Base-by-base conservation (phyloP, 73 alveolate genomes). In the Blepharisma japonicum region DNA sequence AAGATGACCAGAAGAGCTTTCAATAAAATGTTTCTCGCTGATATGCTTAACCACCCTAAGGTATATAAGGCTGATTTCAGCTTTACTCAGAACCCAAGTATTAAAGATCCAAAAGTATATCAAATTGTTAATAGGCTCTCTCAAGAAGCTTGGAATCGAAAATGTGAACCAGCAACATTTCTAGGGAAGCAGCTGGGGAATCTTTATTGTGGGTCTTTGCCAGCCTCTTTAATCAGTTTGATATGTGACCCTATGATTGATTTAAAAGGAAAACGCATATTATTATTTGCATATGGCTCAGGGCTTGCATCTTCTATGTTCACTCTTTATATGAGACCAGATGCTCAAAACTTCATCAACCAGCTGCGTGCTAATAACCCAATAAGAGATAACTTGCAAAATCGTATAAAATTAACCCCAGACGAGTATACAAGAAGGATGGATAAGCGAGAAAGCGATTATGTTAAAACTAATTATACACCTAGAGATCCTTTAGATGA, bases 281-380 rank as follows among this genome's bases (percentile, higher is more conserved):
- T 89, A 83, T 84, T 96, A 96, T 96, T 96, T 77, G 90, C 98
- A 46, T 96, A 96, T 87, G 99, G 99, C 55, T 94, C 99, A 71
- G 99, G 99, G 6, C 88, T 95, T 55, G 99, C 99, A 8, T 96
- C 99, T 53, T 86, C 97, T 6, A 86, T 96, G 91, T 91, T 90
- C 23, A 14, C 47, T 14, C 86, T 86, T 72, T 80, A 88, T 48
- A 79, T 86, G 68, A 87, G 83, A 79, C 71, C 49, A 56, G 77
- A 81, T 68, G 87, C 83, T 78, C 71, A 90, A 87, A 18, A 54
- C 53, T 72, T 56, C 18, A 54, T n/a, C 39, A 61, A 39, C 18
- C 18, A 61, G 18, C 89, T 39, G 81, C 77, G 68, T 25, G 71
- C 83, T 71, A 85, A 72, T 67, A 20, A 83, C 46, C 86, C 83